phyloP scores from a whole-genome alignment of 75 land plant species.

The Ceratopteris richardii region DNA sequence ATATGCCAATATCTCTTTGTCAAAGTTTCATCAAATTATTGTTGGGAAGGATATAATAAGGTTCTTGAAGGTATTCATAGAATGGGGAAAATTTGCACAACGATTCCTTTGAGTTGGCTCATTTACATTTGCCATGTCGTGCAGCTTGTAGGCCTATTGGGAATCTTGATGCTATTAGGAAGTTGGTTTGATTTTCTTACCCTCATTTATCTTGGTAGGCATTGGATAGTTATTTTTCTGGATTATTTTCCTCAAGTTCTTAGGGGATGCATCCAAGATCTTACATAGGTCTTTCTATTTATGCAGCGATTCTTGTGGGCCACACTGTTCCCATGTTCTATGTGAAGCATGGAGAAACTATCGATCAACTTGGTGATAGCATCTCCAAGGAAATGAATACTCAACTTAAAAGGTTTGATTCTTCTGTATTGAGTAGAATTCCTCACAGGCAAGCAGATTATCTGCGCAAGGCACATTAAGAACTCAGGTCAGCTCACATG shows the following conservation, averaged over 20 bases:
- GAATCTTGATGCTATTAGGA: slow-evolving; percentile 3
- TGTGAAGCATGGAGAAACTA: slow-evolving; percentile 24
- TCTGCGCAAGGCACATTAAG: neutral
- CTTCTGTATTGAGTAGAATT: slow-evolving; percentile 41
- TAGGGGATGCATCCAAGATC: too few relatives aligned
- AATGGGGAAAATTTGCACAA: too few relatives aligned
- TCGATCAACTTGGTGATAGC: slow-evolving; percentile 26
- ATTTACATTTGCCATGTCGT: too few relatives aligned
- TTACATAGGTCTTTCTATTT: too few relatives aligned
- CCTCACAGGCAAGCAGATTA: slow-evolving; percentile 14
- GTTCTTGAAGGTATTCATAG: slow-evolving; percentile 50
- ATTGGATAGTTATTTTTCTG: too few relatives aligned
- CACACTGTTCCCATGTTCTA: slow-evolving; percentile 35
- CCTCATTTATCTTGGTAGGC: slow-evolving; percentile 6
- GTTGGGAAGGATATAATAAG: slow-evolving; percentile 54
- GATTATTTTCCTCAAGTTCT: too few relatives aligned
- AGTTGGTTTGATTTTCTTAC: slow-evolving; percentile 15
- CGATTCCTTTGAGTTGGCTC: too few relatives aligned
- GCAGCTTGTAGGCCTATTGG: slow-evolving; percentile 5
- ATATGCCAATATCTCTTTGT: slow-evolving; percentile 45
- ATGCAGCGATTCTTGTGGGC: slow-evolving; percentile 24
- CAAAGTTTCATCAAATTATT: slow-evolving; percentile 38
- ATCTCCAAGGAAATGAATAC: slow-evolving; percentile 23
- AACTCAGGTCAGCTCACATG: neutral
- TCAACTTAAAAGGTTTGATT: slow-evolving; percentile 30